phyloP scores from a whole-genome alignment of 441 rosid genomes.

The California macrophylla region DNA sequence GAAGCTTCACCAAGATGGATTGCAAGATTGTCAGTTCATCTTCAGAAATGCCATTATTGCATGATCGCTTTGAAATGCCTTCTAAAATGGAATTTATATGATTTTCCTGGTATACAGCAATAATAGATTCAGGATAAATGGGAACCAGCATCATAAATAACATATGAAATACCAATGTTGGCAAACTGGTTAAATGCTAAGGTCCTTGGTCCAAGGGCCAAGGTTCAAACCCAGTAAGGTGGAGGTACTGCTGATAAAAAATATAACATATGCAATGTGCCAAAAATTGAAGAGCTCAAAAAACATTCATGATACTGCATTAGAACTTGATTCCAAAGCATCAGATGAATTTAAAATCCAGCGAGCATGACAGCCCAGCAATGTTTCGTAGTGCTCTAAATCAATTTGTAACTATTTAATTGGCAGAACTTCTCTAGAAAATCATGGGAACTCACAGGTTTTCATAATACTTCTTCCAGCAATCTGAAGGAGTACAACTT shows the following conservation, averaged over 20 bases:
- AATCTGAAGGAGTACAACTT: not conserved
- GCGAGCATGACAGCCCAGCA: too few species aligned
- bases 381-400: too few species aligned
- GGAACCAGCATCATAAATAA: constrained; percentile 6
- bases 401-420: not conserved
- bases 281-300: not conserved
- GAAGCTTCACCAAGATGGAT: constrained; percentile 67
- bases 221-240: too few species aligned
- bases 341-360: not conserved
- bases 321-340: not conserved
- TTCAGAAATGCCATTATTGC: constrained; percentile 43
- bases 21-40: constrained; percentile 63
- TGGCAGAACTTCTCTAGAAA: not conserved
- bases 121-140: constrained; percentile 15
- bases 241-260: too few species aligned
- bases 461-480: not conserved
- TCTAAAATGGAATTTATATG: constrained; percentile 49
- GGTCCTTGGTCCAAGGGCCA: too few species aligned
- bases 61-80: constrained; percentile 39
- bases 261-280: not conserved
- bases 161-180: not conserved
- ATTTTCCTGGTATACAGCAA: constrained; percentile 36
- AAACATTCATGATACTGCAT: not conserved
- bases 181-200: too few species aligned
- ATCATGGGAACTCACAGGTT: not conserved